Conservation (phyloP, 345 rosid species). For the Citrus sinensis region DNA sequence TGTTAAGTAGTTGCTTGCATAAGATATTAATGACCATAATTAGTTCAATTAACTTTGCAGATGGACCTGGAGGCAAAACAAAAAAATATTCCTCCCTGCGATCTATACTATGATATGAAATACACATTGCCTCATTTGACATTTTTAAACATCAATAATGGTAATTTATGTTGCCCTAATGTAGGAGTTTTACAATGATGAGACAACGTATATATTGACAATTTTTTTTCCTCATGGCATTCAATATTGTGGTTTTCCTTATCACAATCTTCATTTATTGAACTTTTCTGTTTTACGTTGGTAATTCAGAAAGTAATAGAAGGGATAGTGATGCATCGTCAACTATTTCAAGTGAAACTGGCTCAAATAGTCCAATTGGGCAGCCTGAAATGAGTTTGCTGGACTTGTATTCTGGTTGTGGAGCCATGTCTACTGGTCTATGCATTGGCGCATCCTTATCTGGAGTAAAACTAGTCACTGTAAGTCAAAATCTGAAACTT, state of each 20-base stretch:
- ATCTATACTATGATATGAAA: slow-evolving; percentile 35
- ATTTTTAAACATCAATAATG: slow-evolving; percentile 17
- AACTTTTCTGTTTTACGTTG: neutral
- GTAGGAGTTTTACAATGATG: neutral
- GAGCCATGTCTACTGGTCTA: slow-evolving; percentile 50
- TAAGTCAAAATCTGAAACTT: slow-evolving; percentile 11
- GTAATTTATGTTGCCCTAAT: neutral
- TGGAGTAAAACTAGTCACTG: slow-evolving; percentile 30
- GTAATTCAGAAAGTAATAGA: slow-evolving; percentile 10
- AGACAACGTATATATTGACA: neutral
- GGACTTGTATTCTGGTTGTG: slow-evolving; percentile 44
- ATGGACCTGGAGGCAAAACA: slow-evolving; percentile 18
- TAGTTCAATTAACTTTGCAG: slow-evolving; percentile 7
- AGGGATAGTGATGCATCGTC: slow-evolving; percentile 28
- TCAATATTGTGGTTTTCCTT: neutral
- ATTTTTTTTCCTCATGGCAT: neutral
- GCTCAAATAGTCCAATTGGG: slow-evolving; percentile 9
- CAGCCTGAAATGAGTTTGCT: slow-evolving; percentile 23
- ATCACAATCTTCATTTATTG: neutral
- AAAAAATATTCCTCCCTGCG: slow-evolving; percentile 20
- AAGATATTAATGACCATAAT: neutral
- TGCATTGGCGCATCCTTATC: slow-evolving; percentile 40
- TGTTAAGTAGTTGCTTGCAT: neutral
- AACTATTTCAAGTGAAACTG: slow-evolving; percentile 35
- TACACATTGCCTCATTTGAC: slow-evolving; percentile 30